Conservation (phyloP, 768 basidiomycete species). For the Tulasnella calospora region DNA sequence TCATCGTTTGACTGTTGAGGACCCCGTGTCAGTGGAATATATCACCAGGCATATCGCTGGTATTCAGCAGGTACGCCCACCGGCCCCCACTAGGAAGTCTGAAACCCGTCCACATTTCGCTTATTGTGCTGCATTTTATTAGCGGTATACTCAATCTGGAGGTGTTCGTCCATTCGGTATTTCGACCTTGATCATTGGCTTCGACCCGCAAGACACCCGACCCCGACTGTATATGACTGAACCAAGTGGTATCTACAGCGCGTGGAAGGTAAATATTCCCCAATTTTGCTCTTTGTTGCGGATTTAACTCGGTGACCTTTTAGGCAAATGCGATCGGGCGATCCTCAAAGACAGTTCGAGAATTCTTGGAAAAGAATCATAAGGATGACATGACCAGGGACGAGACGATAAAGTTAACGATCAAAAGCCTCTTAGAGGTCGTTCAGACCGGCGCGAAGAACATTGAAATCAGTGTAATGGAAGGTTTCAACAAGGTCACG, state of each 20-base stretch:
- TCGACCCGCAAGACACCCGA: conserved; percentile 83
- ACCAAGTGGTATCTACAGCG: conserved; percentile 95
- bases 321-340: conserved; percentile 97
- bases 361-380: conserved; percentile 98
- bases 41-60: conserved; percentile 97
- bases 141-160: conserved; percentile 98
- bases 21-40: conserved; percentile 97
- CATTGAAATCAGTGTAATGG: conserved; percentile 98
- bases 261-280: conserved; percentile 78
- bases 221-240: conserved; percentile 96
- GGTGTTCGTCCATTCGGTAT: conserved; percentile 98
- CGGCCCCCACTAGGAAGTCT: background rate
- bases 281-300: background rate
- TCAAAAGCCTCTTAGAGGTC: conserved; percentile 93
- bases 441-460: conserved; percentile 99
- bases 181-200: conserved; percentile 93
- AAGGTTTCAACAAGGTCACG: conserved; percentile 86
- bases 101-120: background rate
- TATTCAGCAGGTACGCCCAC: conserved; percentile 83
- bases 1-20: conserved; percentile 94
- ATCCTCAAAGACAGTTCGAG: conserved; percentile 95
- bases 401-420: conserved; percentile 88
- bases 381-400: conserved; percentile 83
- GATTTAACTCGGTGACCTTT: background rate
- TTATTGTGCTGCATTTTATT: background rate